Base-by-base conservation (phyloP, 139 green algal genomes). In the Klebsormidium nitens region DNA sequence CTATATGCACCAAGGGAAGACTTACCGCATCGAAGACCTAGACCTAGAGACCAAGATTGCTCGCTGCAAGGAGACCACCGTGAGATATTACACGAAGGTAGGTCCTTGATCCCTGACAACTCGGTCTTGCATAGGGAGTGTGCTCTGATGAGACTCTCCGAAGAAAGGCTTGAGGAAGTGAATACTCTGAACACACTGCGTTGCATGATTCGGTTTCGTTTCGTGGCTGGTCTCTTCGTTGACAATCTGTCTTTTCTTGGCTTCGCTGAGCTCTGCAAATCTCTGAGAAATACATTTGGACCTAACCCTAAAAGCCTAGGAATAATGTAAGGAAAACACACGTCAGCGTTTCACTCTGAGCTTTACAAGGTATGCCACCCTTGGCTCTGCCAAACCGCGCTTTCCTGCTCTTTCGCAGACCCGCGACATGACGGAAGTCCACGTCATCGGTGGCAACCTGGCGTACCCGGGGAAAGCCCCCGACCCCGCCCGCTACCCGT, bases 21-120 rank as follows among this genome's bases (percentile, higher is more conserved):
- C 89, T n/a, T 96, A 90, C 78, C 75, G 97, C 47, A 94, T 89
- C 82, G 88, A 80, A 17, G 74, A 71, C 49, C 76, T 98, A 40
- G 85, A 96, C 74, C 69, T 97, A 46, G 72, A 69, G 23, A 72
- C 67, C 6, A 73, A 73, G 29, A 75, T 95, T 37, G 92, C 91
- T 0, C 49, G 81, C 2, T 91, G 96, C 35, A 55, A 81, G 2
- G 81, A 81, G 3, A 85, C 82, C 0, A 85, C 93, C 67, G 69
- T 96, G 35, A 90, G 91, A 69, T 97, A 97, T 79, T 97, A 93
- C 85, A 97, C 92, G 35, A 75, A 29, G n/a, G n/a, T n/a, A n/a
- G n/a, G n/a, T n/a, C n/a, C n/a, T 14, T 57, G 40, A n/a, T 44
- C 0, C 14, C 48, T 34, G 52, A 34, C 26, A 6, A 61, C n/a